Conservation (phyloP, 257 asterid species). For the Solanum sitiens region DNA sequence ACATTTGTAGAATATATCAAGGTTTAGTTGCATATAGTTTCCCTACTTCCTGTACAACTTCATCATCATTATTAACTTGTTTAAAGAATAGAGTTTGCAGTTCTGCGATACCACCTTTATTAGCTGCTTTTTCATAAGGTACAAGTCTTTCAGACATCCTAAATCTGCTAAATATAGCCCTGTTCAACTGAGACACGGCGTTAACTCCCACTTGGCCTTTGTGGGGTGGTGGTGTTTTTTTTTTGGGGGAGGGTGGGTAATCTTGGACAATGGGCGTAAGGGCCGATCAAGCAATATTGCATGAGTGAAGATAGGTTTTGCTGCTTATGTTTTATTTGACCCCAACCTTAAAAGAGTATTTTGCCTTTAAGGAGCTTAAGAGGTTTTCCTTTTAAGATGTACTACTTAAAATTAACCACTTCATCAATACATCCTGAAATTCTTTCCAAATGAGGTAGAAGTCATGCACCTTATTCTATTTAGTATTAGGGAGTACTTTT, state of each 20-base stretch:
- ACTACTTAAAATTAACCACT: background rate
- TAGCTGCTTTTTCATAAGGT: background rate
- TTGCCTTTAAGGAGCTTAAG: background rate
- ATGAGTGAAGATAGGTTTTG: background rate
- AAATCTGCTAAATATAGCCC: background rate
- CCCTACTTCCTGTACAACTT: background rate
- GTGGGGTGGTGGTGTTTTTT: background rate
- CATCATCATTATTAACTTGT: background rate
- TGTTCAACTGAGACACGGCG: background rate
- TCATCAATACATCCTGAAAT: background rate
- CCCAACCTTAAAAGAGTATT: background rate
- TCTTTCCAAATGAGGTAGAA: background rate
- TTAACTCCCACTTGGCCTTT: background rate
- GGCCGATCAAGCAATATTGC: background rate
- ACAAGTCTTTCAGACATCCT: background rate
- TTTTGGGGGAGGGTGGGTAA: background rate
- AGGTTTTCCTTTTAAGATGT: background rate
- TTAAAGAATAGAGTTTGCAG: background rate
- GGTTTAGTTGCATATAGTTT: background rate
- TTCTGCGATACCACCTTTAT: background rate
- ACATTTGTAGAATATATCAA: background rate
- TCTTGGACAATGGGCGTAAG: background rate
- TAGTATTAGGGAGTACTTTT: background rate
- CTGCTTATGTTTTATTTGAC: background rate
- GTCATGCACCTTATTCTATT: background rate